phyloP scores from a whole-genome alignment of 2,329 filamentous ascomycete genomes.

The Penicillium palitans region DNA sequence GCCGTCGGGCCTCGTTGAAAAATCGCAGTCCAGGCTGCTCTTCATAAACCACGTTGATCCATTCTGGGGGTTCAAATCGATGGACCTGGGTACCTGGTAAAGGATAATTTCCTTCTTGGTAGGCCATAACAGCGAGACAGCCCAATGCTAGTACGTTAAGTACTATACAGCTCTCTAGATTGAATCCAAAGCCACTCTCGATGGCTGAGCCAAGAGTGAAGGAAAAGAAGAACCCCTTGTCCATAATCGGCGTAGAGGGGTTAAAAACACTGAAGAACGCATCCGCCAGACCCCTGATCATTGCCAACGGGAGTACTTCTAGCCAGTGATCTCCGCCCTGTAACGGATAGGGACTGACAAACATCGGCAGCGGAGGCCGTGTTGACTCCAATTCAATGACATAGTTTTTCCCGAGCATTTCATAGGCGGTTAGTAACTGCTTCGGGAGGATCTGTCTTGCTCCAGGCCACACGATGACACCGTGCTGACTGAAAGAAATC shows the following conservation, averaged over 20 bases:
- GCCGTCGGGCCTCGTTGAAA: slow-evolving; percentile 56
- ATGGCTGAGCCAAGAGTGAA: slow-evolving; percentile 52
- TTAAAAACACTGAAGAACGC: slow-evolving; percentile 58
- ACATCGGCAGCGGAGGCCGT: slow-evolving; percentile 46
- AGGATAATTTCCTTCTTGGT: slow-evolving; percentile 52
- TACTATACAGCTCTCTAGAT: slow-evolving; percentile 54
- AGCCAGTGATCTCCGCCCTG: slow-evolving; percentile 46
- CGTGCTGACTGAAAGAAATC: slow-evolving; percentile 54
- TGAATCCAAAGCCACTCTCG: slow-evolving; percentile 53
- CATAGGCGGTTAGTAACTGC: slow-evolving; percentile 41
- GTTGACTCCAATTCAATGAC: slow-evolving; percentile 52
- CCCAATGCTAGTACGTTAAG: slow-evolving; percentile 55
- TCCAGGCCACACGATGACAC: slow-evolving; percentile 52
- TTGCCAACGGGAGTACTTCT: slow-evolving; percentile 48
- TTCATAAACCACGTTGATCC: slow-evolving; percentile 40
- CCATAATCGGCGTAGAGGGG: slow-evolving; percentile 54
- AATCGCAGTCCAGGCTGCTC: slow-evolving; percentile 52
- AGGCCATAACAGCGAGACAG: slow-evolving; percentile 51
- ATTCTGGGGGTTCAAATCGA: slow-evolving; percentile 41
- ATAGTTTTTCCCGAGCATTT: slow-evolving; percentile 49
- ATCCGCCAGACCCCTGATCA: slow-evolving; percentile 54
- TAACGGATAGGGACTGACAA: slow-evolving; percentile 39
- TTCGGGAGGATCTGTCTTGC: slow-evolving; percentile 46
- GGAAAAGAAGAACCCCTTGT: slow-evolving; percentile 54
- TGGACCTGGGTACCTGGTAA: slow-evolving; percentile 40